Base-by-base conservation (phyloP, 1,284 basidiomycete genomes). In the Austroboletus niveus region DNA sequence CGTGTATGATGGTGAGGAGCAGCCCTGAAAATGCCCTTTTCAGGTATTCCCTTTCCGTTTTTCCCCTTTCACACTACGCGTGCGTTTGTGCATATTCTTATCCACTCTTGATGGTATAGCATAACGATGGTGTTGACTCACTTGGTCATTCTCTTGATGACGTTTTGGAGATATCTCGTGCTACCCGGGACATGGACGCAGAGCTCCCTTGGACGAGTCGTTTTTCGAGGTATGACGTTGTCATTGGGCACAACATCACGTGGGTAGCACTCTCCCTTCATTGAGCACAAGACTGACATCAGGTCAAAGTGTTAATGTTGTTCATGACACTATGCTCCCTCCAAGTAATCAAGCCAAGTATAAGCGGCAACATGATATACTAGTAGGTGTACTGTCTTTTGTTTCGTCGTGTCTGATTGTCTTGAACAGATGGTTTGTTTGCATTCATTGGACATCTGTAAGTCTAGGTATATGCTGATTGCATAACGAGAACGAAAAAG, bases 71-170 rank as follows among this genome's bases (percentile, higher is more conserved):
- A 14, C 36, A 10, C 39, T 14, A 10, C 39, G 6, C 20, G 22
- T 6, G 20, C 15, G 20, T 22, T 38, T n/a, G 36, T 38, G 12
- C n/a, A n/a, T 17, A 14, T 10, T 10, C 22, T 24, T 12, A 40
- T 40, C 22, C 29, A 29, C 8, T 8, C 41, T 14, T 8, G 24
- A 7, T 8, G 24, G 2, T 24, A 17, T 30, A 58, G 57, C 15
- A 48, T 48, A 5, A 58, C 57, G 46, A 58, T 51, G 10, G 48
- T 58, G 45, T 47, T 52, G 15, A 54, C 40, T 6, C 47, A 52
- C 45, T 3, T 52, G 2, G 6, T 46, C 4, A 44, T 54, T 27
- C 51, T 57, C 17, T 54, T 54, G 39, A 52, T 58, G 55, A 50
- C 41, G 24, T 15, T 42, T 17, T 42, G 41, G 41, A 14, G 27